These are phyloP conservation scores for Vitis hybrid DNA, from an alignment of 177 flowering plant species.

Conservation along the genomic window DNA sequence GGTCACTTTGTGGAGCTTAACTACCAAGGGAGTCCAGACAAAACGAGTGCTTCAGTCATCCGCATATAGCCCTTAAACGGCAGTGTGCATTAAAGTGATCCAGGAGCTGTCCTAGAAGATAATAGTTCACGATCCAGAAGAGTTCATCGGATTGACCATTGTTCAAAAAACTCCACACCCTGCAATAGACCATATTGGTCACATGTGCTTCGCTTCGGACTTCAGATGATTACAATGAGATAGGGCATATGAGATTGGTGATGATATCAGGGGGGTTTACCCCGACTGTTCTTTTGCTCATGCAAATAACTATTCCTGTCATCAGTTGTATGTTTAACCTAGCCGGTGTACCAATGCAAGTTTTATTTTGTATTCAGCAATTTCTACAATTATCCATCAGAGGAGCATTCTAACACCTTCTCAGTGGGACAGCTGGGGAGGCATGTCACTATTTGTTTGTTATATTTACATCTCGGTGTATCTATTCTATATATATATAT, in stretches of 20 bases:
- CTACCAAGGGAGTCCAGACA: slow-evolving; percentile 49
- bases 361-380: too few relatives aligned
- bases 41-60: slow-evolving; percentile 65
- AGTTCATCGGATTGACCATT: background rate
- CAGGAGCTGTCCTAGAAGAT: background rate
- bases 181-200: background rate
- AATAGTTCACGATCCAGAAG: background rate
- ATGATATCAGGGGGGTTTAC: background rate
- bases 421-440: too few relatives aligned
- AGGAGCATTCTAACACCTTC: too few relatives aligned
- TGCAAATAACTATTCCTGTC: too few relatives aligned
- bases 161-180: background rate
- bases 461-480: background rate
- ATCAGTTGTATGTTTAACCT: too few relatives aligned
- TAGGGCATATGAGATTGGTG: background rate
- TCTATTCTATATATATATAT: background rate
- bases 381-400: too few relatives aligned
- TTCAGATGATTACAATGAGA: background rate
- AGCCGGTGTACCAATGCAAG: too few relatives aligned
- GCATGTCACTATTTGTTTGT: too few relatives aligned
- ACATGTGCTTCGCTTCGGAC: too few relatives aligned
- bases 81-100: background rate
- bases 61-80: slow-evolving; percentile 41
- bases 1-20: slow-evolving; percentile 88
- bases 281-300: too few relatives aligned